Evolutionary conservation across 1,284 basidiomycete genomes (phyloP), one percentile per base, ranked within the genome.

Genomic region (Jaminaea rosea): DNA sequence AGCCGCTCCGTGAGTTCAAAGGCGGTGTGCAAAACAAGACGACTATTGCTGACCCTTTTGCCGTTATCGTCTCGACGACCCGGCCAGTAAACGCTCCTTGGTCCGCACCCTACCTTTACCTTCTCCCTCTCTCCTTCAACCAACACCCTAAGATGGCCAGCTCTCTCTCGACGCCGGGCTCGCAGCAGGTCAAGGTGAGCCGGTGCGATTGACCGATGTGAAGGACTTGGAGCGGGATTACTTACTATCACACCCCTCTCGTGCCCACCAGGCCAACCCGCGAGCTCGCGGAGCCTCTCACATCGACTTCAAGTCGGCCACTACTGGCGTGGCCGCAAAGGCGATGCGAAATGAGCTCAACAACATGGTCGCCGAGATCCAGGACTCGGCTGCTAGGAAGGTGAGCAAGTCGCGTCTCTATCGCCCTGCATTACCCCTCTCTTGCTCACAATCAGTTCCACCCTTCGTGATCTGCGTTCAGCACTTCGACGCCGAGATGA

Each of bases 281-380:
- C 52, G 37, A 49, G 26, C n/a, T 44, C 46, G 39, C 44, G 41
- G 48, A 55, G 55, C 41, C 47, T 21, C 34, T 50, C 47, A 78
- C 76, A 42, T 42, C 39, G 77, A 94, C 80, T 94, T 94, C 84
- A 93, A 94, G 81, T 93, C 90, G 36, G 93, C 93, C 62, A 94
- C 92, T 52, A 97, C 93, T 45, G 93, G 93, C 66, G 87, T 98
- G 68, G 87, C 91, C 34, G 89, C 91, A 66, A 97, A 96, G 80
- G 82, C 91, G 55, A 97, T 97, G 94, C 85, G 90, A 79, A 96
- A 97, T 75, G 93, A 98, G 80, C 85, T 98, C 78, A 87, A 88
- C 76, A 83, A 83, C 72, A 86, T 98, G 80, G 89, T 97, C 71
- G 79, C 61, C n/a, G 67, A 60, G 26, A 65, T 73, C 53, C 62